Conservation (phyloP, 495 filamentous ascomycete genomes). For the Talaromyces ruber region DNA sequence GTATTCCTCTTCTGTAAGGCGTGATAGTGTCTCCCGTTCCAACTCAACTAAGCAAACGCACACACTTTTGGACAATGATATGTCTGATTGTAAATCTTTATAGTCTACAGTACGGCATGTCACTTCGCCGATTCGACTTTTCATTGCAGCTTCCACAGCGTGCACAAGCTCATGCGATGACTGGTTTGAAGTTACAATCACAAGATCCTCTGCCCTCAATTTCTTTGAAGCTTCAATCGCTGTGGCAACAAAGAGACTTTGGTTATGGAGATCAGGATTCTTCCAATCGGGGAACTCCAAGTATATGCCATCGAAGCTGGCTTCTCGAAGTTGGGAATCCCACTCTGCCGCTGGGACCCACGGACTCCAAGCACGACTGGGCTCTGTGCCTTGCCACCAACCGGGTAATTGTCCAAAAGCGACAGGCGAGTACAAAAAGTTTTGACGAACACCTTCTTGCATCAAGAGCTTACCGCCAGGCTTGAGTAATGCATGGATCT, state of each 20-base stretch:
- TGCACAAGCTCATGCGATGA: neutral
- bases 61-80: neutral
- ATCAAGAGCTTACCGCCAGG: constrained; percentile 45
- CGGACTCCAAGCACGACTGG: constrained; percentile 18
- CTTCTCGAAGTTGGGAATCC: constrained; percentile 11
- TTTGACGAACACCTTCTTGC: constrained; percentile 32
- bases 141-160: neutral
- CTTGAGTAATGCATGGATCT: constrained; percentile 35
- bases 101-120: neutral
- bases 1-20: constrained; percentile 18
- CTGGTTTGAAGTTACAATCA: neutral
- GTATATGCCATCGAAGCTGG: constrained; percentile 20
- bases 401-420: constrained; percentile 35
- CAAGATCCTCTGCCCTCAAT: neutral
- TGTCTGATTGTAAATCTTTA: neutral
- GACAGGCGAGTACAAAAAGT: constrained; percentile 20
- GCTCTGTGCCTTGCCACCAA: constrained; percentile 42
- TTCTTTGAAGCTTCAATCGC: constrained; percentile 5
- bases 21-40: constrained; percentile 12
- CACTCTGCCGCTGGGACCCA: constrained; percentile 16
- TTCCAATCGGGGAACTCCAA: constrained; percentile 21
- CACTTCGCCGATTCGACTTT: neutral
- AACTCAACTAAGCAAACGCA: neutral
- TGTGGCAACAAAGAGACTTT: constrained; percentile 21
- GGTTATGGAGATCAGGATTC: constrained; percentile 15